Evolutionary conservation across 345 rosid genomes (phyloP).

Genomic region (Syzygium aromaticum): DNA sequence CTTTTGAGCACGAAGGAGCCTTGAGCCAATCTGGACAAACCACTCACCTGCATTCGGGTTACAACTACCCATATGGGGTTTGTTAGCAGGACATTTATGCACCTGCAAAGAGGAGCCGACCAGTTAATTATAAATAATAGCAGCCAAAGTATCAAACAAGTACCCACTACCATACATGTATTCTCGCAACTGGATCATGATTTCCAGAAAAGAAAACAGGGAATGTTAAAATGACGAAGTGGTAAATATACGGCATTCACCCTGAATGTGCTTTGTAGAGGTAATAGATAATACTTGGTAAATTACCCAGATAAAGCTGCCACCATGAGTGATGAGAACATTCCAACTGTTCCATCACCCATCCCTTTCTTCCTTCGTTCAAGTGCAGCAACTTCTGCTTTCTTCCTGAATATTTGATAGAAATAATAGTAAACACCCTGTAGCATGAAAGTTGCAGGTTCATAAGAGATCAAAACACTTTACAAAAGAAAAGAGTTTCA

Average conservation of each 20-base stretch:
- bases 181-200: background rate
- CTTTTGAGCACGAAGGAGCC: background rate
- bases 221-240: background rate
- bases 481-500: background rate
- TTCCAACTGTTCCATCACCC: slow-evolving; percentile 97
- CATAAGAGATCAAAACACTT: slow-evolving; percentile 11
- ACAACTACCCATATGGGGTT: slow-evolving; percentile 98
- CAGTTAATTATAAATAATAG: background rate
- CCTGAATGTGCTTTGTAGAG: background rate
- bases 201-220: background rate
- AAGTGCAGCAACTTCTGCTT: slow-evolving; percentile 66
- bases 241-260: background rate
- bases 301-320: slow-evolving; percentile 93
- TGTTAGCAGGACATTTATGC: slow-evolving; percentile 84
- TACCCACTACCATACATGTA: background rate
- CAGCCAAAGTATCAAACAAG: background rate
- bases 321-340: slow-evolving; percentile 81
- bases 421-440: slow-evolving; percentile 99
- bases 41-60: slow-evolving; percentile 87
- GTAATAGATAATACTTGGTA: background rate
- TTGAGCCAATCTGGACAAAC: background rate
- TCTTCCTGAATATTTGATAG: slow-evolving; percentile 98
- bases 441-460: slow-evolving; percentile 31
- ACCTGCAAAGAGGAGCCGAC: slow-evolving; percentile 26
- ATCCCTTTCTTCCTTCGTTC: slow-evolving; percentile 47